A percentile compares a stretch with the other conserved stretches of the same genome.
Conservation (phyloP, 129 eudicot species). For the Pittosporum tobira region DNA sequence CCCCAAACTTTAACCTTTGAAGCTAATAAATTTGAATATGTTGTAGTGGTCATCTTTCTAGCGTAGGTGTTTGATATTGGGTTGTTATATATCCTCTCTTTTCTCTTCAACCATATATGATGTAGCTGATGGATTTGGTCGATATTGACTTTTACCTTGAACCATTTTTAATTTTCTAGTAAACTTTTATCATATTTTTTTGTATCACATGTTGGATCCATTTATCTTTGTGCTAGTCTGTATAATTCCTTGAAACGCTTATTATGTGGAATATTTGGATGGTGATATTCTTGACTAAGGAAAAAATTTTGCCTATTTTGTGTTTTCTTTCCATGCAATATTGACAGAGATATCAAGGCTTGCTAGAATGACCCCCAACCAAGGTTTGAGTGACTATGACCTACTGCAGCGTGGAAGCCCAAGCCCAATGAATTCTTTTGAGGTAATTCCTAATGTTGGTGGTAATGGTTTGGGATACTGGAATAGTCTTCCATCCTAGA, state of each 20-base stretch:
- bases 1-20: too few species aligned
- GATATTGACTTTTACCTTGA: neutral
- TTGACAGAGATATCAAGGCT: slow-evolving; percentile 65
- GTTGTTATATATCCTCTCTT: neutral
- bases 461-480: slow-evolving; percentile 42
- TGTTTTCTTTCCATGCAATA: neutral
- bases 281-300: neutral
- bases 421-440: slow-evolving; percentile 47
- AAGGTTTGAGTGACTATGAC: slow-evolving; percentile 48
- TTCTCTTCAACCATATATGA: neutral
- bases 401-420: slow-evolving; percentile 86
- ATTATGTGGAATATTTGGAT: neutral
- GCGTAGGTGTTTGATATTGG: neutral
- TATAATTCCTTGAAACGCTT: neutral
- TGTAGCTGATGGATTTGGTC: neutral
- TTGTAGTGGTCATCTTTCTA: neutral
- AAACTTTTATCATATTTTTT: too few species aligned
- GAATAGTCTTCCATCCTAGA: too few species aligned
- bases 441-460: slow-evolving; percentile 48
- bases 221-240: too few species aligned
- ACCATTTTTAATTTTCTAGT: neutral
- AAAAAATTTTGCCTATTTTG: neutral
- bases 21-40: too few species aligned
- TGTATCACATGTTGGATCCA: too few species aligned
- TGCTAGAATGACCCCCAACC: slow-evolving; percentile 45